phyloP scores from a whole-genome alignment of 495 filamentous ascomycete species.

The Chaetomidium leptoderma region DNA sequence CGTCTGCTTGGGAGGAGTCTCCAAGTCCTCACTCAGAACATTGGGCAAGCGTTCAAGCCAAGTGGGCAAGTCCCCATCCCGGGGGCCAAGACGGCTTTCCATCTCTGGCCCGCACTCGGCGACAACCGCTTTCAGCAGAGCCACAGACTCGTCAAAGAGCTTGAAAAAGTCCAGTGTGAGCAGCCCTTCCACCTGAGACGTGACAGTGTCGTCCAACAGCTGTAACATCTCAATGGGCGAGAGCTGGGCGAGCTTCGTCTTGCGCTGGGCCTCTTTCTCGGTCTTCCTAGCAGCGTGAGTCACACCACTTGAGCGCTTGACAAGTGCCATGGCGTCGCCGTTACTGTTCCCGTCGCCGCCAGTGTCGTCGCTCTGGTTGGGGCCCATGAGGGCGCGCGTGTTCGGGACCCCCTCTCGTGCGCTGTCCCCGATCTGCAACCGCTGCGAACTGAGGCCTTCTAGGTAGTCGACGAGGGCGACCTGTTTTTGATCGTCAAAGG shows the following conservation, averaged over 20 bases:
- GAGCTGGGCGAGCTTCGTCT: conserved; percentile 8
- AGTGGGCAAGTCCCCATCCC: neutral
- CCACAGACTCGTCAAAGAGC: conserved; percentile 18
- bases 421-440: neutral
- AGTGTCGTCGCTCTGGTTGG: neutral
- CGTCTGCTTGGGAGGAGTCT: neutral
- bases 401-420: neutral
- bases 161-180: conserved; percentile 25
- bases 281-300: neutral
- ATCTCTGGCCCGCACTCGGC: conserved; percentile 3
- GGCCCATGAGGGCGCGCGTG: neutral
- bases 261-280: neutral
- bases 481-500: conserved; percentile 4
- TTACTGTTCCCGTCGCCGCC: neutral
- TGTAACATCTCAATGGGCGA: conserved; percentile 24
- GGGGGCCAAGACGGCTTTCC: neutral
- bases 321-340: neutral
- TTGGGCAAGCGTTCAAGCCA: neutral
- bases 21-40: conserved; percentile 3
- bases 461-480: conserved; percentile 8
- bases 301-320: neutral
- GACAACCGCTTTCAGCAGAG: conserved; percentile 5
- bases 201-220: conserved; percentile 22
- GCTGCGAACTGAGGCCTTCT: conserved; percentile 7
- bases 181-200: conserved; percentile 24